phyloP scores from a whole-genome alignment of 495 filamentous ascomycete genomes.

The Physcia stellaris region DNA sequence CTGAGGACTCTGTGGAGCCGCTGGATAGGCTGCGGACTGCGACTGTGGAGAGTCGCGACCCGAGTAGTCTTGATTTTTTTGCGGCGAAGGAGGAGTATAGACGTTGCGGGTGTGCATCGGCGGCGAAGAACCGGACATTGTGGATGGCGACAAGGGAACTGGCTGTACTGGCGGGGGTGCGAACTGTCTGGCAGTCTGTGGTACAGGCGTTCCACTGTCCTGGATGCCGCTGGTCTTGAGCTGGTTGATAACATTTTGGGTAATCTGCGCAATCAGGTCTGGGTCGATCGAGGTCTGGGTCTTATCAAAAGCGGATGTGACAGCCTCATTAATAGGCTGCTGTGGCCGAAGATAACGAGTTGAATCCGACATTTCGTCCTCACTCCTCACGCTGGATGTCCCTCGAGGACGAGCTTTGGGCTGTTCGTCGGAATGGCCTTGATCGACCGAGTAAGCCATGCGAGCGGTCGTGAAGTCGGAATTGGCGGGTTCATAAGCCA shows the following conservation, averaged over 20 bases:
- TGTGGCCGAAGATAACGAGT: constrained; percentile 16
- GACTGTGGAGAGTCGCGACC: constrained; percentile 16
- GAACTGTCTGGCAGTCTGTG: constrained; percentile 17
- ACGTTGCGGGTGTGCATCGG: constrained; percentile 21
- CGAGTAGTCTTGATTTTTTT: constrained; percentile 14
- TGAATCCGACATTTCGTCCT: constrained; percentile 9
- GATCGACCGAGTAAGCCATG: neutral
- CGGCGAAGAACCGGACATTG: constrained; percentile 21
- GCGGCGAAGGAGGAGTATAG: constrained; percentile 30
- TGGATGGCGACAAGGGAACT: constrained; percentile 17
- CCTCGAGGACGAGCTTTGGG: constrained; percentile 4
- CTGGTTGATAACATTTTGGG: constrained; percentile 39
- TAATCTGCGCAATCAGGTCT: constrained; percentile 35
- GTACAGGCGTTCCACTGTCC: constrained; percentile 10
- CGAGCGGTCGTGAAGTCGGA: constrained; percentile 7
- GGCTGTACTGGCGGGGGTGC: constrained; percentile 15
- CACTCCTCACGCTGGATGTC: constrained; percentile 2
- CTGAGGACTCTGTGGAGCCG: constrained; percentile 13
- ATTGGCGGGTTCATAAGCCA: constrained; percentile 12
- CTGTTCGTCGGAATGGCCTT: constrained; percentile 1
- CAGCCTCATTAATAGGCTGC: constrained; percentile 35
- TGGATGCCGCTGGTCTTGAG: constrained; percentile 32
- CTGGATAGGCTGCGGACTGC: constrained; percentile 12
- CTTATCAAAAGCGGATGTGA: constrained; percentile 30
- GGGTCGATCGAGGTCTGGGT: constrained; percentile 28